These are phyloP conservation scores for Arthroderma uncinatum DNA, from an alignment of 2,329 filamentous ascomycete species.

Conservation along the genomic window DNA sequence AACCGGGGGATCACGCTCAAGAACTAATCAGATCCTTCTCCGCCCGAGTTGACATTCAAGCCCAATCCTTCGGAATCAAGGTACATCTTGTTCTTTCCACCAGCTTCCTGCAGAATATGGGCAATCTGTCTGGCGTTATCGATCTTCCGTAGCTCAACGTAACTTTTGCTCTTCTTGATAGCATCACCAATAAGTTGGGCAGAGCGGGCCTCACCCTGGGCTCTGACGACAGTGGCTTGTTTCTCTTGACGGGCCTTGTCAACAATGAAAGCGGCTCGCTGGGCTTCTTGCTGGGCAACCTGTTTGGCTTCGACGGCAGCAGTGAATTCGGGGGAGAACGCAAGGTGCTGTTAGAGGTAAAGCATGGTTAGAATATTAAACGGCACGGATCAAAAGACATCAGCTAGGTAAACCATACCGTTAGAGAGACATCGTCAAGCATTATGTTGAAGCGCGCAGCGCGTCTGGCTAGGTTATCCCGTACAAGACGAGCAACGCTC, in stretches of 20 bases:
- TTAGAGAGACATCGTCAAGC: slow-evolving; percentile 92
- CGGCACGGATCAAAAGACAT: background rate
- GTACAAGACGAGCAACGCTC: slow-evolving; percentile 80
- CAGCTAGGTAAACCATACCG: slow-evolving; percentile 46
- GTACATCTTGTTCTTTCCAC: slow-evolving; percentile 85
- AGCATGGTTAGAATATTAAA: background rate
- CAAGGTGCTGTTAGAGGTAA: slow-evolving; percentile 43
- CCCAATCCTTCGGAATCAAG: slow-evolving; percentile 84
- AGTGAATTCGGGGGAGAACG: slow-evolving; percentile 59
- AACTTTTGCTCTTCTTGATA: slow-evolving; percentile 98
- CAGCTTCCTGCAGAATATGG: slow-evolving; percentile 70
- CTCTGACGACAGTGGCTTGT: slow-evolving; percentile 95
- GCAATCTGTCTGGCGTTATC: slow-evolving; percentile 91
- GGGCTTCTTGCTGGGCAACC: slow-evolving; percentile 77
- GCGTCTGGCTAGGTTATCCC: slow-evolving; percentile 82
- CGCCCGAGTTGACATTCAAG: slow-evolving; percentile 59
- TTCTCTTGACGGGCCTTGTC: slow-evolving; percentile 99
- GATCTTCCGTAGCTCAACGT: slow-evolving; percentile 94
- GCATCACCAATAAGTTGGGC: slow-evolving; percentile 97
- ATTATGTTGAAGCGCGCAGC: slow-evolving; percentile 96
- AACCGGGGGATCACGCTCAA: background rate
- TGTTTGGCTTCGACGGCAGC: slow-evolving; percentile 60
- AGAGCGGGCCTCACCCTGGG: slow-evolving; percentile 96
- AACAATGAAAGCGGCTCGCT: slow-evolving; percentile 91
- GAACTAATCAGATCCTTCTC: slow-evolving; percentile 7